Conservation (phyloP, 768 basidiomycete species). For the Tulasnella sp. region DNA sequence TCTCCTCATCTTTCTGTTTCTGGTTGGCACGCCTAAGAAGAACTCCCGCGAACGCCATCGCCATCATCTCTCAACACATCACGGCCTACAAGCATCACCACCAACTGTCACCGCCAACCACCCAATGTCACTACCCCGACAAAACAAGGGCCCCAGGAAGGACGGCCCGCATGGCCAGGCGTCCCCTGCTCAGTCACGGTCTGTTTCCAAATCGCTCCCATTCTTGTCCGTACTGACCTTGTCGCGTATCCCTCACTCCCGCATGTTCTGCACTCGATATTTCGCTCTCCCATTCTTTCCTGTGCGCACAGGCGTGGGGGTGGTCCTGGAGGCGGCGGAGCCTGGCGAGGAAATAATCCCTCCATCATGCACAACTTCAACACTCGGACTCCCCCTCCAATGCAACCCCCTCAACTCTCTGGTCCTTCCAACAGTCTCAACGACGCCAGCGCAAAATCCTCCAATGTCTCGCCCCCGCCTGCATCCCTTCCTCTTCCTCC, state of each 20-base stretch:
- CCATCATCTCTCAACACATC: too few species aligned
- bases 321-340: slow-evolving; percentile 3
- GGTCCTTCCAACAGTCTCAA: neutral
- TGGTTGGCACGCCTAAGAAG: too few species aligned
- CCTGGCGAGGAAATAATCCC: slow-evolving; percentile 16
- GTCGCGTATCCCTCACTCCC: too few species aligned
- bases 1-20: slow-evolving; percentile 5
- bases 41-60: too few species aligned
- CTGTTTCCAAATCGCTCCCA: too few species aligned
- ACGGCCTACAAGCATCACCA: too few species aligned
- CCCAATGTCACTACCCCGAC: slow-evolving; percentile 1
- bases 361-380: slow-evolving; percentile 16
- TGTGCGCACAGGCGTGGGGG: slow-evolving; percentile 9
- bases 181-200: slow-evolving; percentile 4
- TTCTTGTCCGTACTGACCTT: too few species aligned
- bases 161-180: neutral
- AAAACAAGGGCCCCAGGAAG: slow-evolving; percentile 11
- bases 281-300: neutral
- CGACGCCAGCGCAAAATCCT: slow-evolving; percentile 4
- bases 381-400: neutral
- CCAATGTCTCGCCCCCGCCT: neutral
- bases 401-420: neutral
- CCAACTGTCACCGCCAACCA: neutral
- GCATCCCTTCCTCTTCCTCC: slow-evolving; percentile 6
- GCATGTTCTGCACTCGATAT: too few species aligned